A percentile compares a stretch with the other conserved stretches of the same genome.
These are phyloP conservation scores for Ceratobasidium sp. DNA, from an alignment of 1,284 basidiomycete genomes.

Conservation along the genomic window DNA sequence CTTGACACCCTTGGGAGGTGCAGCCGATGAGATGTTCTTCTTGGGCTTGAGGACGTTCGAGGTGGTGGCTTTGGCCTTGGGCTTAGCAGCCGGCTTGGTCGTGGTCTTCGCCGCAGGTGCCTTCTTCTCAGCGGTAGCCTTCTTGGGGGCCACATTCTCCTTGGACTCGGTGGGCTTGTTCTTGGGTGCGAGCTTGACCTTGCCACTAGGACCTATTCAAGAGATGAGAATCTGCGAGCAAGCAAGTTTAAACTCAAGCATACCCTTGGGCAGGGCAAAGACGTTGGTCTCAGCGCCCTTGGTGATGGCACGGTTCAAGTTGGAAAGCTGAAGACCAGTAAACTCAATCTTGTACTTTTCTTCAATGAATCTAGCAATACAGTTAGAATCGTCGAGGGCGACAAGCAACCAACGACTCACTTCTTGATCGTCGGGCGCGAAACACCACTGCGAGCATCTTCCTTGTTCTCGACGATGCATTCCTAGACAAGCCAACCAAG, in stretches of 20 bases:
- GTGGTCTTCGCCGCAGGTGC: constrained; percentile 42
- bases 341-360: constrained; percentile 38
- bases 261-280: constrained; percentile 40
- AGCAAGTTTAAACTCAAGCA: constrained; percentile 1
- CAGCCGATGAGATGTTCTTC: constrained; percentile 36
- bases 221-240: neutral
- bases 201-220: constrained; percentile 38
- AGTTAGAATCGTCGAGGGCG: constrained; percentile 11
- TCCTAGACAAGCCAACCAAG: constrained; percentile 19
- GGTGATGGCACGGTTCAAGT: constrained; percentile 38
- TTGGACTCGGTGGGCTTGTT: constrained; percentile 34
- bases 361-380: constrained; percentile 37
- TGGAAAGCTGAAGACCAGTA: constrained; percentile 34
- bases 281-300: constrained; percentile 36
- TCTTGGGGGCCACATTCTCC: constrained; percentile 30
- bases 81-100: constrained; percentile 40
- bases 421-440: constrained; percentile 41
- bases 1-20: constrained; percentile 46
- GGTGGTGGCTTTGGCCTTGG: constrained; percentile 37
- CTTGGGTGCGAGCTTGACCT: constrained; percentile 42
- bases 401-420: constrained; percentile 22
- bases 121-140: constrained; percentile 19
- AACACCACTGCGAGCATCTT: constrained; percentile 39
- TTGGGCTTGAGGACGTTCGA: constrained; percentile 28
- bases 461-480: constrained; percentile 38